Evolutionary conservation across 192 early-diverging fungal species (phyloP).

Genomic region (Backusella luteola): DNA sequence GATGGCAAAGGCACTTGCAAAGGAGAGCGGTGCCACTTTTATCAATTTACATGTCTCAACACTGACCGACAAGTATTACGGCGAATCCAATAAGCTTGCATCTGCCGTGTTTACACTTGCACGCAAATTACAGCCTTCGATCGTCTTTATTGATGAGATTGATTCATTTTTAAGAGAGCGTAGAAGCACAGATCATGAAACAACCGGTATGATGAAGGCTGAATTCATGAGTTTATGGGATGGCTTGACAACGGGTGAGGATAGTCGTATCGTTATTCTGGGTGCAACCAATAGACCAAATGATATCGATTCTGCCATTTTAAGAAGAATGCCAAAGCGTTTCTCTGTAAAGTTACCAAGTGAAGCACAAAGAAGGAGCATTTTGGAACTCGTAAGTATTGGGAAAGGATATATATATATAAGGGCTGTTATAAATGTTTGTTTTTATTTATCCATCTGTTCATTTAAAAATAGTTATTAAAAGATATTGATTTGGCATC

Average conservation of each 20-base stretch:
- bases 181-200: slow-evolving; percentile 89
- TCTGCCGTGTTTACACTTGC: slow-evolving; percentile 93
- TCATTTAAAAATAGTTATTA: slow-evolving; percentile 61
- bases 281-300: slow-evolving; percentile 97
- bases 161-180: slow-evolving; percentile 95
- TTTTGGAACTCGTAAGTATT: slow-evolving; percentile 69
- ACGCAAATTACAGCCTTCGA: slow-evolving; percentile 89
- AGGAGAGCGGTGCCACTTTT: slow-evolving; percentile 96
- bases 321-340: slow-evolving; percentile 96
- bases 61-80: slow-evolving; percentile 98
- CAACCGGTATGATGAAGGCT: slow-evolving; percentile 98
- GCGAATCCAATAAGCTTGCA: slow-evolving; percentile 93
- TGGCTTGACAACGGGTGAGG: slow-evolving; percentile 79
- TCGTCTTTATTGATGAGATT: slow-evolving; percentile 99
- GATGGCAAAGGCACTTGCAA: slow-evolving; percentile 96
- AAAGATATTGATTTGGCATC: slow-evolving; percentile 62
- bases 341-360: slow-evolving; percentile 86
- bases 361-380: slow-evolving; percentile 77
- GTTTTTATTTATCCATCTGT: background rate
- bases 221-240: slow-evolving; percentile 99
- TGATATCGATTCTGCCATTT: slow-evolving; percentile 96
- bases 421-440: background rate
- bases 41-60: slow-evolving; percentile 98
- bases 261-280: slow-evolving; percentile 69
- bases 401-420: slow-evolving; percentile 46